Evolutionary conservation across 106 monocot species (phyloP), one percentile per base, ranked within the genome.

Genomic region (Acanthochlamys bracteata): DNA sequence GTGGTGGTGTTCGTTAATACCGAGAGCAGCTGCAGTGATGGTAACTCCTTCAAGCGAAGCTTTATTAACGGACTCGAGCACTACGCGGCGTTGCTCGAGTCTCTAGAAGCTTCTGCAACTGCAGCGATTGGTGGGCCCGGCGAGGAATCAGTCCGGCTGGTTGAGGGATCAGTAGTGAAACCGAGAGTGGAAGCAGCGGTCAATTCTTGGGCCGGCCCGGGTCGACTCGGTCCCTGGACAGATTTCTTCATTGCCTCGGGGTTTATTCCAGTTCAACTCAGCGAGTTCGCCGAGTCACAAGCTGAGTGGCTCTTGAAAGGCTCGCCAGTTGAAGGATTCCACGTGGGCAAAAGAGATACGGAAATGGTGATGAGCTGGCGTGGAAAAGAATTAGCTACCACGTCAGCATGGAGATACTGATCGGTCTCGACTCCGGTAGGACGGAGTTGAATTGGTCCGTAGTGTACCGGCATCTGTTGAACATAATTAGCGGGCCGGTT

Each of bases 381-480:
- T 27, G 85, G 85, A 24, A 66, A 69, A 72, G 83, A 80, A 33
- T 43, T 90, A 21, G 82, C 79, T 3, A 46, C 85, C 52, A 85
- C 82, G 70, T 90, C 85, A 55, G 82, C 80, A 0, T 90, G 85
- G 85, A 66, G 85, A 57, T 80, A 82, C 46, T 79, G 61, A 73
- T 59, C 26, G 25, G 59, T 33, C 33, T 33, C 6, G 33, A 33
- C 59, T 33, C 59, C 3, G 56, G 19, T 49, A 3, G 1, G 33
- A 33, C 49, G 6, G 49, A 10, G 49, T 49, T 49, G 49, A 17
- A 49, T 12, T 9, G 49, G 49, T 33, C 6, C 33, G n/a, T n/a
- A 33, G 33, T 33, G n/a, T n/a, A n/a, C n/a, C n/a, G n/a, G n/a
- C n/a, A n/a, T n/a, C n/a, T n/a, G n/a, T n/a, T n/a, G n/a, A n/a